Evolutionary conservation across 2,329 filamentous ascomycete genomes (phyloP).

Genomic region (Aaosphaeria arxii): DNA sequence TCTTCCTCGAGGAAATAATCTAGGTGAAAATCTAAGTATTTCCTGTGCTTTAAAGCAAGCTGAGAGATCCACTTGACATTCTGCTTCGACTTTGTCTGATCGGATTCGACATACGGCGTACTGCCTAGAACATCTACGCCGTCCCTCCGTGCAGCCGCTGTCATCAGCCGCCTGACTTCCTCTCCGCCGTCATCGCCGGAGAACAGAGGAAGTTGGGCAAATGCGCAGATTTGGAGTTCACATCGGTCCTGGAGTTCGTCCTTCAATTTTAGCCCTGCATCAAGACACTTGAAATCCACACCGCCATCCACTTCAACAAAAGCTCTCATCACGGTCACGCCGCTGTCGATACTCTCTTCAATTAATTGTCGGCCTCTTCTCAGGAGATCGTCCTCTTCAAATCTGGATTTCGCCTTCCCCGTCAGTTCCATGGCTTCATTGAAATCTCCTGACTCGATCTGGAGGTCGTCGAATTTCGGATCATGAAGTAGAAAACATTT

Average conservation of each 20-base stretch:
- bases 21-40: slow-evolving; percentile 68
- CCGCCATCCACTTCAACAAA: slow-evolving; percentile 69
- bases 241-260: slow-evolving; percentile 52
- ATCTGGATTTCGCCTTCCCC: slow-evolving; percentile 59
- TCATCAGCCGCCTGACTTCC: slow-evolving; percentile 52
- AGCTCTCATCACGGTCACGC: slow-evolving; percentile 66
- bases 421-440: slow-evolving; percentile 62
- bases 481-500: slow-evolving; percentile 61
- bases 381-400: slow-evolving; percentile 61
- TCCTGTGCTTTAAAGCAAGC: slow-evolving; percentile 47
- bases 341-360: slow-evolving; percentile 60
- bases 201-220: slow-evolving; percentile 69
- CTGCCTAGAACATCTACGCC: slow-evolving; percentile 62
- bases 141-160: slow-evolving; percentile 39
- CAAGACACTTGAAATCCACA: slow-evolving; percentile 56
- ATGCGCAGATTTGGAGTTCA: slow-evolving; percentile 65
- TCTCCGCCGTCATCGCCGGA: slow-evolving; percentile 50
- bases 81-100: slow-evolving; percentile 43
- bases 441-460: slow-evolving; percentile 61
- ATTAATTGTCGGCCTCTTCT: slow-evolving; percentile 64
- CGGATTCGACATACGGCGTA: slow-evolving; percentile 67
- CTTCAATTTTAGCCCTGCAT: slow-evolving; percentile 58
- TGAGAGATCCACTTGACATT: slow-evolving; percentile 65
- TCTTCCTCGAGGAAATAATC: slow-evolving; percentile 63
- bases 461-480: slow-evolving; percentile 58